These are phyloP conservation scores for Chaetomiaceae sp. DNA, from an alignment of 2,329 filamentous ascomycete genomes.

Conservation along the genomic window DNA sequence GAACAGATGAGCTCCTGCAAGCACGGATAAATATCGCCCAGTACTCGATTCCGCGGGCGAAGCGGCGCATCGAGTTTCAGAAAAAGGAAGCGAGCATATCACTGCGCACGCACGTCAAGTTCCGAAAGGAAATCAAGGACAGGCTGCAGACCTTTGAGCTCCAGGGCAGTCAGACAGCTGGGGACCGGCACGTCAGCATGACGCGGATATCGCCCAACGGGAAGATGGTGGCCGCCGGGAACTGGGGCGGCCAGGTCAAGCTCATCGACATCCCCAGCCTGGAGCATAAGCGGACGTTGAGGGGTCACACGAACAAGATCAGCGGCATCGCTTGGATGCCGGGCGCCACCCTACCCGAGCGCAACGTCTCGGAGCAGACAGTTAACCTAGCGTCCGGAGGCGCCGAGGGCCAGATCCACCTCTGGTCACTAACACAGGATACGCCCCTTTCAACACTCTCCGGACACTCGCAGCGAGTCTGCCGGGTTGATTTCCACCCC, in stretches of 20 bases:
- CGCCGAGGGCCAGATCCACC: conserved; percentile 76
- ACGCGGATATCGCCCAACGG: conserved; percentile 84
- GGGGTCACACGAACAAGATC: conserved; percentile 83
- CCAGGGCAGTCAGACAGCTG: conserved; percentile 87
- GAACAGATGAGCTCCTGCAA: conserved; percentile 64
- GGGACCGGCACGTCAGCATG: conserved; percentile 86
- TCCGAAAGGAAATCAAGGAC: conserved; percentile 84
- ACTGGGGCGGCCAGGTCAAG: conserved; percentile 87
- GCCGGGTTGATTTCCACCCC: conserved; percentile 89
- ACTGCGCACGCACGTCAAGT: conserved; percentile 83
- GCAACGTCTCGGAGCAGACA: conserved; percentile 62
- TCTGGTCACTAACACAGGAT: conserved; percentile 85
- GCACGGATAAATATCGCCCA: conserved; percentile 73
- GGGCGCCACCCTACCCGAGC: conserved; percentile 65
- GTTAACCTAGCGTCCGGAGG: conserved; percentile 89
- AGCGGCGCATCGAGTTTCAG: conserved; percentile 68
- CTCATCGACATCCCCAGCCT: conserved; percentile 78
- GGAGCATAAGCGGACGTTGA: conserved; percentile 65
- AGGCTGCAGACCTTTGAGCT: conserved; percentile 77
- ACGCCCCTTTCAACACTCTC: conserved; percentile 75
- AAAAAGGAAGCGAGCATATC: conserved; percentile 76
- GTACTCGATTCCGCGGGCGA: conserved; percentile 78
- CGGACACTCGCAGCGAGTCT: conserved; percentile 82
- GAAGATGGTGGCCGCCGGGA: conserved; percentile 77
- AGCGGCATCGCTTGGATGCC: conserved; percentile 90